These are phyloP conservation scores for Yamagishiella unicocca DNA, from an alignment of 139 green algal species.

Conservation along the genomic window DNA sequence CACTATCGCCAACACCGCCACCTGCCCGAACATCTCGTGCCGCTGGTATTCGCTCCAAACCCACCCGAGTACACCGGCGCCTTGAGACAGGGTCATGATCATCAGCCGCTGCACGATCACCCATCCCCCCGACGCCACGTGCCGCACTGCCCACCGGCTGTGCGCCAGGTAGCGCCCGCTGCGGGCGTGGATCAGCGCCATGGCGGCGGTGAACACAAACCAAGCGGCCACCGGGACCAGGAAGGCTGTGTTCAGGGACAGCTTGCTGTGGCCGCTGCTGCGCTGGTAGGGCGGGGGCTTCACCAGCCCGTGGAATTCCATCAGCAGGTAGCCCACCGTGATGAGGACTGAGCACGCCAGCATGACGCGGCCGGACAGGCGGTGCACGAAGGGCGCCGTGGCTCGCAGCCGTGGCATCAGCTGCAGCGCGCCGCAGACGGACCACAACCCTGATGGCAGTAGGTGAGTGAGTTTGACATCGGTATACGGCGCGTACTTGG, in stretches of 20 bases:
- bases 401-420: background rate
- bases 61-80: background rate
- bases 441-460: conserved; percentile 22
- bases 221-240: background rate
- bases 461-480: conserved; percentile 21
- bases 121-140: conserved; percentile 14
- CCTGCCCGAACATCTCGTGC: background rate
- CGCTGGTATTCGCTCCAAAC: background rate
- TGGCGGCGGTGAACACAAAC: background rate
- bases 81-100: background rate
- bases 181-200: background rate
- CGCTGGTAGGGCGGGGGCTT: no score
- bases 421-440: conserved; percentile 25
- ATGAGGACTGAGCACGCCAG: background rate
- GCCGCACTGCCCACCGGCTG: background rate
- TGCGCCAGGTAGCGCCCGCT: background rate
- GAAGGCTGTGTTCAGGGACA: no score
- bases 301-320: background rate
- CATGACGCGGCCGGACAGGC: conserved; percentile 7
- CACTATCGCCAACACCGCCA: background rate
- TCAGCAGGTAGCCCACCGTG: background rate
- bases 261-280: no score
- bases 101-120: conserved; percentile 19
- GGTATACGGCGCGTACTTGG: background rate
- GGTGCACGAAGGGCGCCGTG: background rate